Evolutionary conservation across 2,329 filamentous ascomycete species (phyloP), one percentile per base, ranked within the genome.

Genomic region (Biscogniauxia marginata): DNA sequence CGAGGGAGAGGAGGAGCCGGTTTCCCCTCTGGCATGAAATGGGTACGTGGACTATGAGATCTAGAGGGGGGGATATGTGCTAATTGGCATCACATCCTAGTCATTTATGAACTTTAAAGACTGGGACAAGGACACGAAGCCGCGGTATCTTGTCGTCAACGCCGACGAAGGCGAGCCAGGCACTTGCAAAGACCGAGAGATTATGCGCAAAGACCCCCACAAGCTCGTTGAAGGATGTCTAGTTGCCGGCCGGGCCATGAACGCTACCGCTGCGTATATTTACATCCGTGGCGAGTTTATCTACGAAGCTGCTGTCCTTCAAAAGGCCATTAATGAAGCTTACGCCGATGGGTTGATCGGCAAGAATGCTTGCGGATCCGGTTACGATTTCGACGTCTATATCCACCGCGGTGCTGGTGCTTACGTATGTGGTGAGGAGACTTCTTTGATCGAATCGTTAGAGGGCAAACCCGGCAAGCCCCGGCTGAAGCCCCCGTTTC

Each of bases 41-140:
- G 95, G 90, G 92, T 96, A 86, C 55, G 68, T 63, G 46, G 18
- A 11, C 46, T 6, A 21, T 8, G 4, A 20, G n/a, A n/a, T n/a
- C n/a, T 44, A 16, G 4, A 8, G 4, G 6, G 44, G 44, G 44
- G 44, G 18, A 7, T 22, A 7, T 18, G 24, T 30, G 24, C 59
- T 63, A 55, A 61, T 54, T 53, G 61, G 9, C 55, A 57, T 46
- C 57, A 61, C 48, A 59, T 19, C 25, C 45, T 70, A 96, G 92
- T 97, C 93, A 50, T 99, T 99, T 78, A 99, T 99, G 95, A 99
- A 99, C 83, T 93, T 93, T 83, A 97, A 97, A 79, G 95, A 92
- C 70, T 99, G 95, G 95, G 93, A 99, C 70, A 96, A 99, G 79
- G 95, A 98, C 75, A 89, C 77, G 68, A 96, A 96, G 78, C 95